These are phyloP conservation scores for Penstemon barbatus DNA, from an alignment of 257 asterid genomes.

Conservation along the genomic window DNA sequence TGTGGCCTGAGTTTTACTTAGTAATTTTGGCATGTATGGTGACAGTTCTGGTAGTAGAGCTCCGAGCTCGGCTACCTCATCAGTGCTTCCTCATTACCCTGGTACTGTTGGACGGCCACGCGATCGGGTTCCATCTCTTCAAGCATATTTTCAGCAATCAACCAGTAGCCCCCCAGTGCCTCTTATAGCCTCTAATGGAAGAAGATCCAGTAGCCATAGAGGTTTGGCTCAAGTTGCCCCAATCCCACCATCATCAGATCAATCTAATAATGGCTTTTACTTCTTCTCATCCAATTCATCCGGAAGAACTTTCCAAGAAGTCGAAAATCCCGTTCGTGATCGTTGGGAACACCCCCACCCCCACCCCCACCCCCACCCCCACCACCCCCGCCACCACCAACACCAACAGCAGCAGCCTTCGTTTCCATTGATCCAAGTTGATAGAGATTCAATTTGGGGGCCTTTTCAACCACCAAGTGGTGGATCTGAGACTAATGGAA, in stretches of 20 bases:
- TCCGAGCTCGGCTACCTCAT: conserved; percentile 58
- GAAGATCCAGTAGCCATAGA: conserved; percentile 52
- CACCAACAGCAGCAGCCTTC: conserved; percentile 24
- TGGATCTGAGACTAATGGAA: conserved; percentile 40
- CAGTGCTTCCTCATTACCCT: conserved; percentile 58
- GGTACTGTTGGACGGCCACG: conserved; percentile 58
- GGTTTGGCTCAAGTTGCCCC: conserved; percentile 46
- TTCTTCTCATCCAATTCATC: conserved; percentile 55
- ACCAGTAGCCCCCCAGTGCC: conserved; percentile 42
- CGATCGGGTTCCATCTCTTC: conserved; percentile 62
- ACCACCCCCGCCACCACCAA: no score
- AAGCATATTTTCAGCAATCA: conserved; percentile 67
- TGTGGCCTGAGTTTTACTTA: neutral
- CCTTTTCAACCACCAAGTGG: conserved; percentile 49
- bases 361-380: neutral
- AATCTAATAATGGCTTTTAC: conserved; percentile 41
- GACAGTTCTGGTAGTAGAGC: conserved; percentile 60
- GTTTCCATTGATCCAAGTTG: conserved; percentile 42
- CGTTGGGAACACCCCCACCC: conserved; percentile 43
- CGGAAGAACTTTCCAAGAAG: conserved; percentile 61
- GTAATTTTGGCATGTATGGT: conserved; percentile 8
- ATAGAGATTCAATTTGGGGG: conserved; percentile 62
- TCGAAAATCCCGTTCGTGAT: conserved; percentile 45
- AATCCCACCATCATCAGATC: conserved; percentile 53
- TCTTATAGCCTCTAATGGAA: conserved; percentile 28